These are phyloP conservation scores for Haplosporangium gracile DNA, from an alignment of 192 early-diverging fungal species.

Conservation along the genomic window DNA sequence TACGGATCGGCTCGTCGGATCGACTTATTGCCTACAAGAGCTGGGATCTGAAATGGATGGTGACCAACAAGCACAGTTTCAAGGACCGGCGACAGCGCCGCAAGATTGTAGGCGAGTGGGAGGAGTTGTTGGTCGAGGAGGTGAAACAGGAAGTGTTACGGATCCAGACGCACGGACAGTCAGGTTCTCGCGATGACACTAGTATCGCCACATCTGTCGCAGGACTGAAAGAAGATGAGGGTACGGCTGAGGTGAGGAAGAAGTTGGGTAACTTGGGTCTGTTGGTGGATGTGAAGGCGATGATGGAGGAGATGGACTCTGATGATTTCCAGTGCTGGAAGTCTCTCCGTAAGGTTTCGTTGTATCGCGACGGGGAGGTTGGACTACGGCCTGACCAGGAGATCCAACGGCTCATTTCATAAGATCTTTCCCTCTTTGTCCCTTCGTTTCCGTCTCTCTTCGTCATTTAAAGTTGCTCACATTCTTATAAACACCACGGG, in stretches of 20 bases:
- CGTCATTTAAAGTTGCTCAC: background rate
- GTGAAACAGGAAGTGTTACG: background rate
- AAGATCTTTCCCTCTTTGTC: background rate
- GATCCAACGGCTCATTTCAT: background rate
- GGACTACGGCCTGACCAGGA: background rate
- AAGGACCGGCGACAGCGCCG: background rate
- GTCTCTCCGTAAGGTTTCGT: background rate
- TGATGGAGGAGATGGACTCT: constrained; percentile 6
- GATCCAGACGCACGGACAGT: background rate
- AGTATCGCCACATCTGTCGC: too few relatives aligned
- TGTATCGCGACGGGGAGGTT: background rate
- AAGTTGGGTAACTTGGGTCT: background rate
- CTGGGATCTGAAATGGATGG: constrained; percentile 3
- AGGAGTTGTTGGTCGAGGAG: background rate
- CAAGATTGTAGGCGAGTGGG: background rate
- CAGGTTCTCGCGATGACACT: background rate
- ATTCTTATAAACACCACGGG: background rate
- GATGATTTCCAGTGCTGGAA: background rate
- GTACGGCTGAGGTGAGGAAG: background rate
- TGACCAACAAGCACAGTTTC: constrained; percentile 2
- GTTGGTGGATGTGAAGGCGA: constrained; percentile 7
- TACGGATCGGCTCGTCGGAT: background rate
- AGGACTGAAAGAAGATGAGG: background rate
- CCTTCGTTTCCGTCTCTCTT: too few relatives aligned
- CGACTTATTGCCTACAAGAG: background rate